Conservation (phyloP, 495 filamentous ascomycete genomes). For the Neurospora sp. region DNA sequence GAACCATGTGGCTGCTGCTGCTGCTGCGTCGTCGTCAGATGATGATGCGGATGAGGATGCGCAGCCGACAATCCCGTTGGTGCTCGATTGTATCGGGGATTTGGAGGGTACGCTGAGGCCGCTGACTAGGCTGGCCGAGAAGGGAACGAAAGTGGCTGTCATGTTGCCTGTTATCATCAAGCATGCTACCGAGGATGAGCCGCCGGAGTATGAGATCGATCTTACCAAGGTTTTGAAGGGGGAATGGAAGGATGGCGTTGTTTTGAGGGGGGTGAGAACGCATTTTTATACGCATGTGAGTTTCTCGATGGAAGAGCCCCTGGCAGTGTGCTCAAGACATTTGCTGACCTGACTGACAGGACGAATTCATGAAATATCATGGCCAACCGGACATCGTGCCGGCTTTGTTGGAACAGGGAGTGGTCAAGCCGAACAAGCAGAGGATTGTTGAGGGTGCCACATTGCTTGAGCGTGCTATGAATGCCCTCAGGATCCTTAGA, state of each 20-base stretch:
- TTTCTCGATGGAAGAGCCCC: neutral
- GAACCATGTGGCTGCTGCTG: constrained; percentile 3
- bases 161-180: constrained; percentile 43
- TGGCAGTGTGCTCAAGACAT: neutral
- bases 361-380: constrained; percentile 36
- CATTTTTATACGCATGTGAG: constrained; percentile 34
- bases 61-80: constrained; percentile 22
- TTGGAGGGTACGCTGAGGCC: constrained; percentile 28
- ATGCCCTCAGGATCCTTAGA: constrained; percentile 31
- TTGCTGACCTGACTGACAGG: constrained; percentile 20
- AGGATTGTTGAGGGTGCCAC: constrained; percentile 37
- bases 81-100: constrained; percentile 47
- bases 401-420: constrained; percentile 30
- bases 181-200: constrained; percentile 26
- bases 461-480: constrained; percentile 39
- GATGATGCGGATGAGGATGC: neutral
- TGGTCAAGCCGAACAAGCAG: constrained; percentile 37
- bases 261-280: constrained; percentile 39
- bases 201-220: constrained; percentile 38
- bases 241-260: constrained; percentile 38
- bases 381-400: constrained; percentile 42
- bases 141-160: constrained; percentile 37
- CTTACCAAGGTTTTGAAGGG: constrained; percentile 15
- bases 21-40: neutral
- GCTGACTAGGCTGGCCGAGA: constrained; percentile 32